Conservation (phyloP, 1,284 basidiomycete genomes). For the Stereum hirsutum region DNA sequence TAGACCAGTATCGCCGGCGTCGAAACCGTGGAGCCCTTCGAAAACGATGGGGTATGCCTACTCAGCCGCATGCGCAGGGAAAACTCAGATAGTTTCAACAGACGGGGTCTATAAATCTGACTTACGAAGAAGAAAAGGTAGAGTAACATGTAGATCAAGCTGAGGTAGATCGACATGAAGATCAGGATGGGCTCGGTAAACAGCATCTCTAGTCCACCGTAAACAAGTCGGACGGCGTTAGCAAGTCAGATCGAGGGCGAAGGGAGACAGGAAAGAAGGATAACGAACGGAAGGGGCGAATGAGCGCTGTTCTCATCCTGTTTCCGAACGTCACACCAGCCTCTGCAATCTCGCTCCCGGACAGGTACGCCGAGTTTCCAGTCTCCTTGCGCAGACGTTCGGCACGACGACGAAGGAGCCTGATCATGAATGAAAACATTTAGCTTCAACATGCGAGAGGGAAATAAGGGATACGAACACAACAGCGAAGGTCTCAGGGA, state of each 20-base stretch:
- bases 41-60: conserved; percentile 35
- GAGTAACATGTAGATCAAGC: conserved; percentile 16
- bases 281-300: background rate
- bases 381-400: background rate
- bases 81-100: conserved; percentile 51
- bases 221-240: conserved; percentile 31
- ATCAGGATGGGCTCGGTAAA: conserved; percentile 36
- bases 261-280: conserved; percentile 18
- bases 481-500: background rate
- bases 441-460: background rate
- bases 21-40: conserved; percentile 37
- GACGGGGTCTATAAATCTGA: conserved; percentile 24
- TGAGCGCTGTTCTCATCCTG: background rate
- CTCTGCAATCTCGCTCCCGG: background rate
- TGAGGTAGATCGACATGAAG: conserved; percentile 36
- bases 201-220: conserved; percentile 32
- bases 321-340: background rate
- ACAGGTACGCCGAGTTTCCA: background rate
- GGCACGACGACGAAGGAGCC: background rate
- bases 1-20: conserved; percentile 17
- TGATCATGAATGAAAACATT: background rate
- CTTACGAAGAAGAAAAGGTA: background rate
- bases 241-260: conserved; percentile 20
- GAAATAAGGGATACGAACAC: background rate
- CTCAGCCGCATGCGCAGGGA: too few relatives aligned